Base-by-base conservation (phyloP, 208 protist species). In the Crithidia bombi region DNA sequence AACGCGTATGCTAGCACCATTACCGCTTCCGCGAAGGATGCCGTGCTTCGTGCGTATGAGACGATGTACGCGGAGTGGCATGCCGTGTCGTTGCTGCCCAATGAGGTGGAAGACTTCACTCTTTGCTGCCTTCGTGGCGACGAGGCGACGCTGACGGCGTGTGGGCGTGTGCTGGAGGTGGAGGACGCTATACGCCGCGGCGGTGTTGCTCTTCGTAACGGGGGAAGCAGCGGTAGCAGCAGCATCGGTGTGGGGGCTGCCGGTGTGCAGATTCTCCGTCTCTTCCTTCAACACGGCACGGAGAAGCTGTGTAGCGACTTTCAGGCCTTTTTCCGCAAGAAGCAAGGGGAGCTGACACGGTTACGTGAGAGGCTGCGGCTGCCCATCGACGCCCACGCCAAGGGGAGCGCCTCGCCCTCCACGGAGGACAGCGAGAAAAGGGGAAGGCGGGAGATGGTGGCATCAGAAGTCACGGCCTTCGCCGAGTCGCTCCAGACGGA, bases 281-380 rank as follows among this genome's bases (percentile, higher is more conserved):
- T 73, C 7, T 59, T 85, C 11, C 47, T 67, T 10, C 69, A 58
- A 32, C 49, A 73, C 30, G 67, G 80, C 49, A 93, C 86, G 56
- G 44, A 69, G 30, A 78, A 81, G 9, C 97, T 98, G 71, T 86
- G 86, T 21, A 69, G 90, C 3, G 92, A 97, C 38, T 67, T 98
- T 35, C 19, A 65, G 19, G 57, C 65, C 5, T 98, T 98, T 36
- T 92, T 94, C 62, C 49, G 70, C 32, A 74, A 65, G 56, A 91
- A 91, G 54, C 68, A 86, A 11, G 57, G 64, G 50, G 79, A 94
- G 63, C 90, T 92, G 66, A 33, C 32, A 6, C 59, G 61, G 26
- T 80, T 95, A 49, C 88, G 88, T 28, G 52, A 68, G 41, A 55
- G 81, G 57, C 79, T 97, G 14, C 70, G 79, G 28, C 81, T 93